These are phyloP conservation scores for Sutorius eximius DNA, from an alignment of 1,284 basidiomycete species.

Conservation along the genomic window DNA sequence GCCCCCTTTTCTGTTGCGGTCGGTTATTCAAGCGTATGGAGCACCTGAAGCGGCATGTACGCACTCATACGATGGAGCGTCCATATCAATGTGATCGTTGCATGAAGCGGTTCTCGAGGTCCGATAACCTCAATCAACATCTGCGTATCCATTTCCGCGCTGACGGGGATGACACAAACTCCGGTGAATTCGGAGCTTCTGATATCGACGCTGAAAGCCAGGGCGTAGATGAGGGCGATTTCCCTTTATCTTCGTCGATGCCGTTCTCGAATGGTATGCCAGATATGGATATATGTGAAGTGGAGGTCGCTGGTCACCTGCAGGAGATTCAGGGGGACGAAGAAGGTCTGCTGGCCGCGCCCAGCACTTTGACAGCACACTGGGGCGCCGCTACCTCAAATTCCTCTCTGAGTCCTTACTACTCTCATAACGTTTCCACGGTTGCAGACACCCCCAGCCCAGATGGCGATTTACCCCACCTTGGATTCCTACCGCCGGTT, in stretches of 20 bases:
- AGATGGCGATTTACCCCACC: slow-evolving; percentile 23
- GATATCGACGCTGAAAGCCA: slow-evolving; percentile 32
- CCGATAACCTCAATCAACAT: slow-evolving; percentile 85
- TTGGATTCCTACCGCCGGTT: slow-evolving; percentile 25
- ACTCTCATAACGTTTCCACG: slow-evolving; percentile 19
- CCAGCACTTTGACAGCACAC: slow-evolving; percentile 21
- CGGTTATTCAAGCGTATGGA: slow-evolving; percentile 87
- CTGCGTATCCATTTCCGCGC: slow-evolving; percentile 69
- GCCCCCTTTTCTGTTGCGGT: slow-evolving; percentile 78
- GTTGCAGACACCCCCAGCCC: slow-evolving; percentile 20
- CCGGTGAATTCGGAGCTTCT: slow-evolving; percentile 27
- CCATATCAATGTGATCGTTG: slow-evolving; percentile 77
- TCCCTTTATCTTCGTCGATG: slow-evolving; percentile 24
- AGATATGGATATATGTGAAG: slow-evolving; percentile 55
- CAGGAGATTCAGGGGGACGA: slow-evolving; percentile 61
- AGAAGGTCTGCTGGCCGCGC: slow-evolving; percentile 48
- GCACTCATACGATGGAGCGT: slow-evolving; percentile 87
- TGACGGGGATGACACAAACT: slow-evolving; percentile 31
- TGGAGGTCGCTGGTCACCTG: slow-evolving; percentile 58
- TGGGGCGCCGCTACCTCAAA: slow-evolving; percentile 14
- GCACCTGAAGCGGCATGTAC: slow-evolving; percentile 82
- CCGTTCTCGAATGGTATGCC: slow-evolving; percentile 31
- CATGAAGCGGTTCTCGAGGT: slow-evolving; percentile 77
- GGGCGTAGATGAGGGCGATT: slow-evolving; percentile 30
- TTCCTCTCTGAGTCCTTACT: slow-evolving; percentile 24